Evolutionary conservation across 2,329 filamentous ascomycete species (phyloP).

Genomic region (Pyricularia pennisetigena): DNA sequence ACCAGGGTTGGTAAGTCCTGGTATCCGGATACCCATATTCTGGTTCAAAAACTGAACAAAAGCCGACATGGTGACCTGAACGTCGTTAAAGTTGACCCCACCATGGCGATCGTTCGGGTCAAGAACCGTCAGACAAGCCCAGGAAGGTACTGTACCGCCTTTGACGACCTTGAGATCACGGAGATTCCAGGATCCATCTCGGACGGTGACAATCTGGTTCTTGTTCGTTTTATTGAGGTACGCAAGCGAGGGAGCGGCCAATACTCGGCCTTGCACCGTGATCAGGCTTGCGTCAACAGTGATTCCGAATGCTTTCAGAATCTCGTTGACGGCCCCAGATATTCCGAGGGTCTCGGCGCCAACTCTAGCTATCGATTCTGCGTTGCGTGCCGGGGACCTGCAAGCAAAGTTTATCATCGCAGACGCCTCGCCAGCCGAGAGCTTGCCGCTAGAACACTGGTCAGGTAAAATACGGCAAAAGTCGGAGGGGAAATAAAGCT

Average conservation of each 20-base stretch:
- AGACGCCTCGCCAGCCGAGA: slow-evolving; percentile 50
- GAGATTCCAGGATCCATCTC: slow-evolving; percentile 64
- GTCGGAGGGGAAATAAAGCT: slow-evolving; percentile 58
- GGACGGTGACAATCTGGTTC: slow-evolving; percentile 18
- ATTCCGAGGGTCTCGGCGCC: slow-evolving; percentile 50
- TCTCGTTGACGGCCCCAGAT: slow-evolving; percentile 27
- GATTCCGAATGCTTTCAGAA: slow-evolving; percentile 52
- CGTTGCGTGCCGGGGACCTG: slow-evolving; percentile 56
- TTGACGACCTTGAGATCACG: slow-evolving; percentile 42
- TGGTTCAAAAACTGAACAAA: slow-evolving; percentile 27
- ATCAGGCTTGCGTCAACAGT: slow-evolving; percentile 51
- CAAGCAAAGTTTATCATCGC: slow-evolving; percentile 67
- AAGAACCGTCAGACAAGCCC: slow-evolving; percentile 26
- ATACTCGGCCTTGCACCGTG: slow-evolving; percentile 62
- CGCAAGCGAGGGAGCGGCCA: slow-evolving; percentile 47
- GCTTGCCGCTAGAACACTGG: slow-evolving; percentile 50
- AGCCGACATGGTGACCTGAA: slow-evolving; percentile 14
- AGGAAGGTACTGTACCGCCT: slow-evolving; percentile 45
- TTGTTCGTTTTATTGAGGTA: slow-evolving; percentile 33
- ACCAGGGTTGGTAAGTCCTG: slow-evolving; percentile 6
- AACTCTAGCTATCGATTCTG: slow-evolving; percentile 48
- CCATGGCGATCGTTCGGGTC: neutral
- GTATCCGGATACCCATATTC: slow-evolving; percentile 25
- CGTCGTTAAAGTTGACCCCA: neutral
- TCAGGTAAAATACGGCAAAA: slow-evolving; percentile 53